Percentiles rank a stretch among this genome's conserved stretches.
Evolutionary conservation across 495 filamentous ascomycete species (phyloP).

Genomic region (Cryomyces minteri): DNA sequence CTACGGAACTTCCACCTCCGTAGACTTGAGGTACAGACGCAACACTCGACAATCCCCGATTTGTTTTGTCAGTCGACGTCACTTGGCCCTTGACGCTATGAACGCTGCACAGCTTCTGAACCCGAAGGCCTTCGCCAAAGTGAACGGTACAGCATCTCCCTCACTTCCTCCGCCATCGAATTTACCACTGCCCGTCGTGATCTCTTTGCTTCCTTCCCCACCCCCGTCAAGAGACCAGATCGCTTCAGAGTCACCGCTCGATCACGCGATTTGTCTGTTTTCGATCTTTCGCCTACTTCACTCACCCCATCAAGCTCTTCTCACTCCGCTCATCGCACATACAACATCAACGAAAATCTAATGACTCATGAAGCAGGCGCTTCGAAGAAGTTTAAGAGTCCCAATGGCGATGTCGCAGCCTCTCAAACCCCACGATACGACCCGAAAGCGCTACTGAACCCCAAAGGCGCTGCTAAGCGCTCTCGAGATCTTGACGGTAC

Average conservation of each 20-base stretch:
- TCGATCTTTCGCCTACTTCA: too few species aligned
- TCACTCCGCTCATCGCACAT: neutral
- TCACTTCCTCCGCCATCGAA: neutral
- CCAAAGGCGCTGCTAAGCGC: conserved; percentile 10
- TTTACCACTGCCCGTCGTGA: neutral
- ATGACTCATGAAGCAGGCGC: neutral
- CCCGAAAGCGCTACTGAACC: conserved; percentile 15
- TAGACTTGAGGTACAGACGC: too few species aligned
- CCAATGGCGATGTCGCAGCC: neutral
- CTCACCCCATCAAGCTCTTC: neutral
- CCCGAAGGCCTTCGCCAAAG: neutral
- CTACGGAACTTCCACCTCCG: too few species aligned
- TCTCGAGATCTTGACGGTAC: neutral
- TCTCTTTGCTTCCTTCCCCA: too few species aligned
- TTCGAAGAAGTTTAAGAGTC: too few species aligned
- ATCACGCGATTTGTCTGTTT: too few species aligned
- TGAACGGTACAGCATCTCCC: neutral
- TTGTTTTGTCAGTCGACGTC: too few species aligned
- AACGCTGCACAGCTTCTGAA: neutral
- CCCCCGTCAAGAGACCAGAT: too few species aligned
- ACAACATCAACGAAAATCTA: neutral
- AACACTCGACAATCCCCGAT: too few species aligned
- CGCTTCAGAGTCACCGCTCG: too few species aligned
- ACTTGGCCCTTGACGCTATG: neutral
- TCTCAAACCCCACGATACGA: conserved; percentile 2